Base-by-base conservation (phyloP, 768 basidiomycete genomes). In the Lenzites betulinus region DNA sequence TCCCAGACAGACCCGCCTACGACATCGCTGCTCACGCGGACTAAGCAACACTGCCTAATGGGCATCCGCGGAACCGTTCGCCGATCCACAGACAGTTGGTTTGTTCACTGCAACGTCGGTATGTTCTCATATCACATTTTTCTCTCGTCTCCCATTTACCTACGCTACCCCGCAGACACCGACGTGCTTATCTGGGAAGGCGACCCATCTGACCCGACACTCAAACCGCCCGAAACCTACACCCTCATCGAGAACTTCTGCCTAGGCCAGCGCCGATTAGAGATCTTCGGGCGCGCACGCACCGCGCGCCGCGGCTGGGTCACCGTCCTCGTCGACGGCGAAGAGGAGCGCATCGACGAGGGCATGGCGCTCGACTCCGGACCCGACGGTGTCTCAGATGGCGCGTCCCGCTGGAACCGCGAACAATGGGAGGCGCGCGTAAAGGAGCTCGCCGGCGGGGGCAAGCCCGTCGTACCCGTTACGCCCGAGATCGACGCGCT, bases 61-160 rank as follows among this genome's bases (percentile, higher is more conserved):
- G 96, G 96, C 39, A 98, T 99, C 64, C 85, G 93, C 49, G 97
- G 97, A 15, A 98, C 97, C 1, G 96, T 99, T 13, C 85, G 96
- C 23, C 83, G 97, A 30, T 93, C 92, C 20, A 95, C 91, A 1
- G 97, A 99, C 71, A 89, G 88, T 60, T 92, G 93, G 89, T 95
- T 98, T 74, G 96, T 97, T 0, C 96, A 99, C 73, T 98, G 95
- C 71, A 99, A 99, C 74, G 90, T 99, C 65, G 93, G 92, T 92
- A 71, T 51, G 92, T 54, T 39, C 38, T 11, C 26, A 28, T 46
- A 47, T 47, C 38, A 23, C 51, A 5, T 41, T 25, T 60, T 52
- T 47, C 66, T 41, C 57, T 58, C 64, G 44, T 62, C 55, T 62
- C 64, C 60, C 39, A 54, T 22, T 54, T 22, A 47, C 25, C 58